Conservation (phyloP, 768 basidiomycete species). For the Rhodotorula graminis region DNA sequence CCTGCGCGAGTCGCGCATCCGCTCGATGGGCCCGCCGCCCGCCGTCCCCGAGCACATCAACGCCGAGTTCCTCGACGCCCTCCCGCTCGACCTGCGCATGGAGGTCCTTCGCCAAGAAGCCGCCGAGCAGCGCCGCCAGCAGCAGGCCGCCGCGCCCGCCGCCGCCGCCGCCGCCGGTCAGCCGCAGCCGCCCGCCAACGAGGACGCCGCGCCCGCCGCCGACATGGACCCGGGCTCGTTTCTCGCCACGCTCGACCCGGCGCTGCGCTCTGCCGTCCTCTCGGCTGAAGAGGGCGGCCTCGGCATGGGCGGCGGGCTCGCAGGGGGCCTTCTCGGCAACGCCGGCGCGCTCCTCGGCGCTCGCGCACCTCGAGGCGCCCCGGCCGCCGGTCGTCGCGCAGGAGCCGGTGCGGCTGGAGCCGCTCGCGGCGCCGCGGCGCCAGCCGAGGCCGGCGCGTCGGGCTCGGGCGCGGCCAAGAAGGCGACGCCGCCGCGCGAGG, state of each 20-base stretch:
- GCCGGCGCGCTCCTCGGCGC: not conserved
- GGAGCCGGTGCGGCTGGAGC: not conserved
- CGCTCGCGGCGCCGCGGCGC: too few species aligned
- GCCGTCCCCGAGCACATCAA: constrained; percentile 80
- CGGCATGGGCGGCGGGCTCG: constrained; percentile 54
- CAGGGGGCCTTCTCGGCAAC: constrained; percentile 43
- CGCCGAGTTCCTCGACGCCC: constrained; percentile 87
- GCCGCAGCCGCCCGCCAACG: constrained; percentile 32
- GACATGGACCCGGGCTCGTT: constrained; percentile 87
- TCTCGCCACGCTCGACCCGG: constrained; percentile 84
- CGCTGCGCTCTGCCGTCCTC: constrained; percentile 81
- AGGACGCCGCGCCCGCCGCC: constrained; percentile 48
- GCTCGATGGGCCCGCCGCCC: constrained; percentile 55
- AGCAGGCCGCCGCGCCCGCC: not conserved
- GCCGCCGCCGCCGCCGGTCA: too few species aligned
- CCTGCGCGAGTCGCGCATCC: constrained; percentile 76
- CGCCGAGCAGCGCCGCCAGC: constrained; percentile 63
- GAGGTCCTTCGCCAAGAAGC: constrained; percentile 96
- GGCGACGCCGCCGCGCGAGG: constrained; percentile 54
- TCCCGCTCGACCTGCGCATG: constrained; percentile 91
- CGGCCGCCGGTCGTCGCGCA: not conserved
- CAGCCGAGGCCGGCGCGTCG: not conserved
- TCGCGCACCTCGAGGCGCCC: not conserved
- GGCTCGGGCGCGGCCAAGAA: constrained; percentile 45
- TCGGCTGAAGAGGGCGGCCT: constrained; percentile 69